Evolutionary conservation across 148 eudicot species (phyloP).

Genomic region (Persicaria tinctoria): DNA sequence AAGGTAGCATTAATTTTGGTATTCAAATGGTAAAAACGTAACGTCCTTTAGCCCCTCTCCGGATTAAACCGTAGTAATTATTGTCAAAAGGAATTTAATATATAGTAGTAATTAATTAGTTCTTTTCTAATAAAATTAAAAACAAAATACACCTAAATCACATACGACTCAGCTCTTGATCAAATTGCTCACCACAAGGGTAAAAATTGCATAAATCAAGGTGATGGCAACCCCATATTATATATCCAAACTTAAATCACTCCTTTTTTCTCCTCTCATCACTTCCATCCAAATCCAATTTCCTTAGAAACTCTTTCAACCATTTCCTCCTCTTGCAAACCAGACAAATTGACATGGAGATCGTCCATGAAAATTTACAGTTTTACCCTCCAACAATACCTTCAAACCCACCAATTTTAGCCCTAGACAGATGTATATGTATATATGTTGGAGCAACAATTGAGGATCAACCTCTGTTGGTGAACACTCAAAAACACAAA

Average conservation of each 20-base stretch:
- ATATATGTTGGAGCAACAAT: too few species aligned
- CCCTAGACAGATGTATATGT: background rate
- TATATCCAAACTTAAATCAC: background rate
- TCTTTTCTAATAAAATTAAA: background rate
- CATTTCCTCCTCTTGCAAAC: background rate
- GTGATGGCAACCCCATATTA: too few species aligned
- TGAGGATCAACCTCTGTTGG: too few species aligned
- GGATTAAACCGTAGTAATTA: background rate
- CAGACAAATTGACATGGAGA: background rate
- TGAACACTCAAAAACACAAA: too few species aligned
- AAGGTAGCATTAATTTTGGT: background rate
- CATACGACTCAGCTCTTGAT: background rate
- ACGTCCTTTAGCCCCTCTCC: background rate
- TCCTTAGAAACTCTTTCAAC: background rate
- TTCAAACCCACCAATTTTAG: background rate
- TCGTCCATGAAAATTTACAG: background rate
- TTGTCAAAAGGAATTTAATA: too few species aligned
- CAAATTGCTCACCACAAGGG: conserved; percentile 2
- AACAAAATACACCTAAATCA: background rate
- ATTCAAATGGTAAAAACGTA: conserved; percentile 7
- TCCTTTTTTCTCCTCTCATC: background rate
- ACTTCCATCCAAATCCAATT: background rate
- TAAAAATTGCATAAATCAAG: background rate
- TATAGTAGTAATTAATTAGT: background rate
- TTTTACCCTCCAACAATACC: conserved; percentile 1